Evolutionary conservation across 2,329 filamentous ascomycete genomes (phyloP), one percentile per base, ranked within the genome.

Genomic region (Fusarium newnesense): DNA sequence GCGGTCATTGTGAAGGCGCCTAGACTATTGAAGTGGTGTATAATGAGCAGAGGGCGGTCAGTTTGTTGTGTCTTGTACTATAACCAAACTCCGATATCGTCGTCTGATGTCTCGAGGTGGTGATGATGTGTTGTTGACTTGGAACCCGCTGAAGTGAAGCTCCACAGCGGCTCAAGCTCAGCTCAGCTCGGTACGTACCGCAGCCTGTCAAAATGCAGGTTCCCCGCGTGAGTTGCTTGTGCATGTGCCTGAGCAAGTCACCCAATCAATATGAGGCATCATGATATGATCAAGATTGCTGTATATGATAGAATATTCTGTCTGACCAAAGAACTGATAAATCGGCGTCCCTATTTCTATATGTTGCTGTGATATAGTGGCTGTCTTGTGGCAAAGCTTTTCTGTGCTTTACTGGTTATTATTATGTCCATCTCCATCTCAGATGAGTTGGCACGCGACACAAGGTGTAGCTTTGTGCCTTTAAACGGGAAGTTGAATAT

Each of bases 161-260:
- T 74, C 73, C 75, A 77, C 69, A 74, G 70, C 66, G 72, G 75
- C 67, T 76, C 74, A 71, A 76, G 67, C 65, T 72, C 37, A 60
- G 62, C 69, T 77, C 69, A 63, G 64, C 65, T 77, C 64, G 59
- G 66, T 70, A 67, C 67, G 64, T 71, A 70, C 64, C 74, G 26
- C 24, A 26, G 37, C 64, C 50, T 66, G 69, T 69, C 64, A 70
- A 66, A 65, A 69, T 70, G 69, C 64, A 73, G 56, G 49, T 57
- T 70, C 59, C 60, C 65, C 69, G 65, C 69, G 56, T 72, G 44
- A 42, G 16, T 24, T 24, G 24, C 24, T 24, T 24, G 50, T 53
- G 36, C 30, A 36, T 42, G 36, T 39, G 16, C 57, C 50, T 52
- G 57, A 49, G n/a, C 47, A 49, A 54, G 28, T 26, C 36, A n/a